Percentiles rank a stretch among this genome's conserved stretches.
Evolutionary conservation across 768 basidiomycete species (phyloP).

Genomic region (Trametes cubensis): DNA sequence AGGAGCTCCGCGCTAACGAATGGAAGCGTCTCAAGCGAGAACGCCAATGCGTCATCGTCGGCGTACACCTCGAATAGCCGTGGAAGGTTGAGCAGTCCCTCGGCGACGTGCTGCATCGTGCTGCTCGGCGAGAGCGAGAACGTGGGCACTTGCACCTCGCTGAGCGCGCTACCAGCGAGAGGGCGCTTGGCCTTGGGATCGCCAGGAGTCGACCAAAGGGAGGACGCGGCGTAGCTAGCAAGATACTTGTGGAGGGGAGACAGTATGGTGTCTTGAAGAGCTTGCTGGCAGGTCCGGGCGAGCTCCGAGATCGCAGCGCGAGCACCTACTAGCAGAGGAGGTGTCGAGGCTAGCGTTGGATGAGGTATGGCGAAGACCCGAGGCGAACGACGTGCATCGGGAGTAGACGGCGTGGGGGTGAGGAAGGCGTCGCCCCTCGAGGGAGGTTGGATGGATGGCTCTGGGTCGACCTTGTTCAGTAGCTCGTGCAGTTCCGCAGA

Average conservation of each 20-base stretch:
- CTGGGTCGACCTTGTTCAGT: constrained; percentile 54
- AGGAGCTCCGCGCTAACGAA: constrained; percentile 61
- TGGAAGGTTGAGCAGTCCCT: constrained; percentile 93
- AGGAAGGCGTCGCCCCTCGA: constrained; percentile 25
- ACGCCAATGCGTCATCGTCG: constrained; percentile 86
- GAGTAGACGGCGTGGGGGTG: constrained; percentile 23
- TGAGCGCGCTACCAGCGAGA: constrained; percentile 41
- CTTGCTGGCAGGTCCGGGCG: constrained; percentile 72
- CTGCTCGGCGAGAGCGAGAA: constrained; percentile 94
- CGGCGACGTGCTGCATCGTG: constrained; percentile 84
- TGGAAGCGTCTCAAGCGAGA: constrained; percentile 83
- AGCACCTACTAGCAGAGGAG: constrained; percentile 55
- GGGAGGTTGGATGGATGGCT: constrained; percentile 29
- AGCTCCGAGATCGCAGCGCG: constrained; percentile 62
- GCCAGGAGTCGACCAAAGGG: constrained; percentile 64
- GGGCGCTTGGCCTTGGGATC: constrained; percentile 50
- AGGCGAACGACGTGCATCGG: constrained; percentile 37
- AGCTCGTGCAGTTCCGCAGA: constrained; percentile 72
- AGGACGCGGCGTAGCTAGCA: constrained; percentile 62
- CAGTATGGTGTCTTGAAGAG: constrained; percentile 82
- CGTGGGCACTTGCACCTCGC: constrained; percentile 74
- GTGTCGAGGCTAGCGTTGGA: constrained; percentile 4
- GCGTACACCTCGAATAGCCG: constrained; percentile 93
- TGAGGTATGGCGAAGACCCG: constrained; percentile 14
- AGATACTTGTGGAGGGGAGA: constrained; percentile 80